Percentiles rank a stretch among this genome's conserved stretches.
phyloP scores from a whole-genome alignment of 352 stramenopile genomes.

The Phytophthora citricola region DNA sequence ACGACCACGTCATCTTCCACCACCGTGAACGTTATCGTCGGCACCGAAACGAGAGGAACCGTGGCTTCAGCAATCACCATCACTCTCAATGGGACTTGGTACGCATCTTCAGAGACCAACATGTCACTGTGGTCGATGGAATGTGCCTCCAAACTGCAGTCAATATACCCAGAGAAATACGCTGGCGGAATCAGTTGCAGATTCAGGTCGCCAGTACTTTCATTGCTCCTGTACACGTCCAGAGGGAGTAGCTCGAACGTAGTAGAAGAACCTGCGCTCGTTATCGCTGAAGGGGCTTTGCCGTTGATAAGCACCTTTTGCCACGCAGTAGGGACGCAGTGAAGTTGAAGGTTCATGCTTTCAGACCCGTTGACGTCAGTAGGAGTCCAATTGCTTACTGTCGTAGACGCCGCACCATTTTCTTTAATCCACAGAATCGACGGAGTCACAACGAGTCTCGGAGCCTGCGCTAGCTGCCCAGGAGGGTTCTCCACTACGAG shows the following conservation, averaged over 20 bases:
- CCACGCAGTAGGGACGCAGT: constrained; percentile 6
- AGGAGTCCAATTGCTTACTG: constrained; percentile 21
- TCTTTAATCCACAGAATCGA: constrained; percentile 1
- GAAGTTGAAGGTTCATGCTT: constrained; percentile 21
- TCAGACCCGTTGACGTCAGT: constrained; percentile 29
- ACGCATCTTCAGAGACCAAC: constrained; percentile 23
- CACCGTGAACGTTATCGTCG: constrained; percentile 11
- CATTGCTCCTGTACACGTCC: constrained; percentile 6
- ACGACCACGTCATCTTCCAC: constrained; percentile 39
- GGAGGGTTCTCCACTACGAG: constrained; percentile 49
- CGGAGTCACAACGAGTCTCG: constrained; percentile 4
- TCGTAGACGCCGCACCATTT: constrained; percentile 4
- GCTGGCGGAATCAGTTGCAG: constrained; percentile 28
- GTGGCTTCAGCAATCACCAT: constrained; percentile 36
- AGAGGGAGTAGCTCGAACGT: constrained; percentile 12
- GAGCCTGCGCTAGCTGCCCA: constrained; percentile 33
- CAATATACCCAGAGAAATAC: constrained; percentile 43
- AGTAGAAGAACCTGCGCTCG: neutral
- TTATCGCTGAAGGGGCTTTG: constrained; percentile 1
- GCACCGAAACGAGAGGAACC: constrained; percentile 18
- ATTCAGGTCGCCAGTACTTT: constrained; percentile 7
- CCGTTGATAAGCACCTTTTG: constrained; percentile 11
- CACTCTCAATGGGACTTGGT: constrained; percentile 19
- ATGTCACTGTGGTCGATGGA: constrained; percentile 29
- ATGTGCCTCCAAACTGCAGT: constrained; percentile 25